Conservation (phyloP, 495 filamentous ascomycete species). For the Aspergillus panamensis region DNA sequence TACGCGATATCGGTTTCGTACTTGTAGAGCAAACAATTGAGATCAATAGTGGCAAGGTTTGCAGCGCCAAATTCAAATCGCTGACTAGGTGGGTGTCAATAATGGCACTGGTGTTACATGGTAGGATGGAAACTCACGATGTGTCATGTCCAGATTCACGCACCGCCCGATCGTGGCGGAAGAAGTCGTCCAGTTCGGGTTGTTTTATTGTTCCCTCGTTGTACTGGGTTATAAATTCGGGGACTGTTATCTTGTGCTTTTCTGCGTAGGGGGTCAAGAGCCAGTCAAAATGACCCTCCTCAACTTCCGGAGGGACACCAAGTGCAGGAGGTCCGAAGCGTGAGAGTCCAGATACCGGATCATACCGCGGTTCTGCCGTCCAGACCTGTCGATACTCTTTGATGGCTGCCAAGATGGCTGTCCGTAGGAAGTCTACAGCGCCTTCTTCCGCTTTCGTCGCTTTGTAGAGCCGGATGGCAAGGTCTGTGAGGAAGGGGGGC, state of each 20-base stretch:
- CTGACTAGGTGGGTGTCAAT: not conserved
- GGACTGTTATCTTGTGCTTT: not conserved
- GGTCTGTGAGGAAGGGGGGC: conserved; percentile 1
- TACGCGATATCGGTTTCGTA: conserved; percentile 6
- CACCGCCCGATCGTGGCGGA: conserved; percentile 1
- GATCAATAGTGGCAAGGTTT: conserved; percentile 1
- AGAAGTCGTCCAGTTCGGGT: not conserved
- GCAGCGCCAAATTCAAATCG: conserved; percentile 1
- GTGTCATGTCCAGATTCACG: conserved; percentile 1
- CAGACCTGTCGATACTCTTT: conserved; percentile 5
- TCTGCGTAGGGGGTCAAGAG: not conserved
- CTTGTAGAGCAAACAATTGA: conserved; percentile 1
- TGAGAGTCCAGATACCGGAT: not conserved
- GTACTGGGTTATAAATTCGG: not conserved
- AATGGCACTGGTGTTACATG: too few species aligned
- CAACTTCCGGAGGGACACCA: conserved; percentile 2
- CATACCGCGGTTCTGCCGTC: conserved; percentile 1
- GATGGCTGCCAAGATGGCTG: not conserved
- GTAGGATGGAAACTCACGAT: not conserved
- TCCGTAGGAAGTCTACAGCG: not conserved
- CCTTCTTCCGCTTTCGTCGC: not conserved
- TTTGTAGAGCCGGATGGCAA: not conserved
- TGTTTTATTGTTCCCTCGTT: not conserved
- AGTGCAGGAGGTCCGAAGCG: conserved; percentile 2
- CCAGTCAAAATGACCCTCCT: conserved; percentile 1